Conservation (phyloP, 306 rosid genomes). For the Argentina anserina region DNA sequence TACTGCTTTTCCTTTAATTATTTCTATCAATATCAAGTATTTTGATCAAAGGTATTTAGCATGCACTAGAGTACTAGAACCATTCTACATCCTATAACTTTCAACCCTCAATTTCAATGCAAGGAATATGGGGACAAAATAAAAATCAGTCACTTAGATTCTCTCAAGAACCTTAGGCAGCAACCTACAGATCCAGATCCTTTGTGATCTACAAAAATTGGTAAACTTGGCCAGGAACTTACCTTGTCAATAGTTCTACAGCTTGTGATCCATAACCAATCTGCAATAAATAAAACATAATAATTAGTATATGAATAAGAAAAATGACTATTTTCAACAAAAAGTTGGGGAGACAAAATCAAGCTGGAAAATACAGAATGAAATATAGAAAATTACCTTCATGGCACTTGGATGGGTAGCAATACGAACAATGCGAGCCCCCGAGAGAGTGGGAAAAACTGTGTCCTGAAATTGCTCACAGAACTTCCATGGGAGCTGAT, state of each 20-base stretch:
- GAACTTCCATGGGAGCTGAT: slow-evolving; percentile 95
- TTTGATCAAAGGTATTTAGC: neutral
- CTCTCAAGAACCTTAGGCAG: neutral
- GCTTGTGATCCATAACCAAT: slow-evolving; percentile 98
- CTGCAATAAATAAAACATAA: slow-evolving; percentile 34
- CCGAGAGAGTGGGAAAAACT: slow-evolving; percentile 81
- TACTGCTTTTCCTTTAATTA: neutral
- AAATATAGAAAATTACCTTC: slow-evolving; percentile 49
- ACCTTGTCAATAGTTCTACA: slow-evolving; percentile 89
- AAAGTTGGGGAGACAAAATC: slow-evolving; percentile 19
- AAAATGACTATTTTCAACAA: slow-evolving; percentile 1
- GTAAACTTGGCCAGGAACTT: slow-evolving; percentile 18
- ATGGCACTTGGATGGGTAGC: slow-evolving; percentile 95
- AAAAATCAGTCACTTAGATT: neutral
- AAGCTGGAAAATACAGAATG: slow-evolving; percentile 8
- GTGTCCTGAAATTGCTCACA: slow-evolving; percentile 90
- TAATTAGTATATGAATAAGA: neutral
- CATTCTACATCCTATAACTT: neutral
- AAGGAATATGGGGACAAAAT: neutral
- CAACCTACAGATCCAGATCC: neutral
- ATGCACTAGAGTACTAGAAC: neutral
- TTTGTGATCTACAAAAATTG: neutral
- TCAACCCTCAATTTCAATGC: neutral
- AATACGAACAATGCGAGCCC: slow-evolving; percentile 95
- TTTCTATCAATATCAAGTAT: neutral